A percentile compares a stretch with the other conserved stretches of the same genome.
Evolutionary conservation across 2,329 filamentous ascomycete genomes (phyloP).

Genomic region (Trichoderma harzianum): DNA sequence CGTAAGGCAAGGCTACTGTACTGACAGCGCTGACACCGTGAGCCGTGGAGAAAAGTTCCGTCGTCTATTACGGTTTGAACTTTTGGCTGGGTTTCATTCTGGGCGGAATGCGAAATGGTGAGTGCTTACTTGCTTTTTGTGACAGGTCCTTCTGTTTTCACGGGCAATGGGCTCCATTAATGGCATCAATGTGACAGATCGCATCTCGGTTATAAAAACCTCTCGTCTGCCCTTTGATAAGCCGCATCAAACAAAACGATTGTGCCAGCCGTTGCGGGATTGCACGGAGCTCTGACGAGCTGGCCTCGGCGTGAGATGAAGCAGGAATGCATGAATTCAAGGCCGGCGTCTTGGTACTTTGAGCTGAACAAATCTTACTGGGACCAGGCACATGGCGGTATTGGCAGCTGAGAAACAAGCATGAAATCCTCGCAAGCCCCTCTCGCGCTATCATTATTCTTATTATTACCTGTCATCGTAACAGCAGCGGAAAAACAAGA

Average conservation of each 20-base stretch:
- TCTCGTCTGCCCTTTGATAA: background rate
- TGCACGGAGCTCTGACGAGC: background rate
- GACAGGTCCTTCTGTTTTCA: background rate
- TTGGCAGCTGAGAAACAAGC: background rate
- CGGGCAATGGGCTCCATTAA: conserved; percentile 3
- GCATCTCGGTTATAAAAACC: background rate
- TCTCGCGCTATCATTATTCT: background rate
- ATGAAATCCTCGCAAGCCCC: background rate
- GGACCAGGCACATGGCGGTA: background rate
- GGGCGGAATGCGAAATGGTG: background rate
- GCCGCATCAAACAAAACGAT: background rate
- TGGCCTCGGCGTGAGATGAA: background rate
- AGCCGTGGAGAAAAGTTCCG: background rate
- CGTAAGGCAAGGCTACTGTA: background rate
- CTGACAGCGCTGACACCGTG: background rate
- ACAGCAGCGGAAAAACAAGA: background rate
- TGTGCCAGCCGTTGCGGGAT: background rate
- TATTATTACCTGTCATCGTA: background rate
- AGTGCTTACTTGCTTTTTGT: background rate
- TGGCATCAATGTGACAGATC: conserved; percentile 14
- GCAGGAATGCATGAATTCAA: background rate
- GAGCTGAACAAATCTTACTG: background rate
- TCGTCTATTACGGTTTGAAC: background rate
- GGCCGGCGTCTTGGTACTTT: background rate
- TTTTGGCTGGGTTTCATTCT: background rate